Evolutionary conservation across 768 basidiomycete species (phyloP).

Genomic region (Kwoniella sp.): DNA sequence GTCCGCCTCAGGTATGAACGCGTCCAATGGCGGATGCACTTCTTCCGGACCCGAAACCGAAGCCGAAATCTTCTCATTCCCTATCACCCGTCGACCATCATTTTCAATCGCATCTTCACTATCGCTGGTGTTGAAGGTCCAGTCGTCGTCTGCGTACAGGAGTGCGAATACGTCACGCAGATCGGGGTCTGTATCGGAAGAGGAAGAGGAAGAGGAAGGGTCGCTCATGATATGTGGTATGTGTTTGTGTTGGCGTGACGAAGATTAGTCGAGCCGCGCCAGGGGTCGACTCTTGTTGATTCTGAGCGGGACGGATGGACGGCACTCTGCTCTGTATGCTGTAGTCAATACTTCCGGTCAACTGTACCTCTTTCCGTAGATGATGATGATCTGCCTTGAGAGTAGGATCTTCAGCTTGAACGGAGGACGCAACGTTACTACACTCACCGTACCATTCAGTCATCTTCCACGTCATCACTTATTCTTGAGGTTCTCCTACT

Average conservation of each 20-base stretch:
- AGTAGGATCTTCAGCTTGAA: no score
- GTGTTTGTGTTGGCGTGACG: no score
- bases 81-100: background rate
- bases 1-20: constrained; percentile 18
- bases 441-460: no score
- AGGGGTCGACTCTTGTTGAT: no score
- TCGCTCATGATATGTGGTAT: background rate
- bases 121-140: constrained; percentile 22
- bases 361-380: no score
- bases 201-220: background rate
- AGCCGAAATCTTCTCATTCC: background rate
- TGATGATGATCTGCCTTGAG: no score
- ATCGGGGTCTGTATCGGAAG: constrained; percentile 27
- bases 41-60: background rate
- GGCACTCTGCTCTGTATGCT: no score
- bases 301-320: no score
- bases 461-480: constrained; percentile 28
- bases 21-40: constrained; percentile 22
- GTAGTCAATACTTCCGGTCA: no score
- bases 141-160: constrained; percentile 36
- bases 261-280: no score
- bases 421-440: no score
- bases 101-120: constrained; percentile 6
- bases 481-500: background rate
- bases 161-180: constrained; percentile 39